Conservation (phyloP, 2,329 filamentous ascomycete genomes). For the Aureobasidium sp. region DNA sequence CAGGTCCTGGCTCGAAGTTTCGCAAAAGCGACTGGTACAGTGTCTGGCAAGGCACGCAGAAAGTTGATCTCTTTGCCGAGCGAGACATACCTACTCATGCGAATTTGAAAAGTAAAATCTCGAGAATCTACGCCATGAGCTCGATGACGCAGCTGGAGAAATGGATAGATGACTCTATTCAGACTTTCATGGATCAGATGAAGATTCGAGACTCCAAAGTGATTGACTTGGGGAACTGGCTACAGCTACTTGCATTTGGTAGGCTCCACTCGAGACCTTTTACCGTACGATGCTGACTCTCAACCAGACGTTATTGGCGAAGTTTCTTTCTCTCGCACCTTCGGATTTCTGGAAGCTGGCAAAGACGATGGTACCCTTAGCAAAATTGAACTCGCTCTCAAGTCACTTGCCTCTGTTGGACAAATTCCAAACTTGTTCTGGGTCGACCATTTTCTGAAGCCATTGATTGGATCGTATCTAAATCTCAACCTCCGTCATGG, state of each 20-base stretch:
- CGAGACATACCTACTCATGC: constrained; percentile 31
- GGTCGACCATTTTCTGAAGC: constrained; percentile 30
- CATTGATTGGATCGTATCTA: constrained; percentile 32
- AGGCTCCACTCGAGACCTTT: no score
- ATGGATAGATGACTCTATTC: constrained; percentile 33
- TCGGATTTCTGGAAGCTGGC: constrained; percentile 31
- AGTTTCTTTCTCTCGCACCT: constrained; percentile 32
- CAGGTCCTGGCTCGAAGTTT: constrained; percentile 35
- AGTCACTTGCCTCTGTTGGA: constrained; percentile 32
- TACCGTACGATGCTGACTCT: no score
- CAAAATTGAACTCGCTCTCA: constrained; percentile 28
- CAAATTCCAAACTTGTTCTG: constrained; percentile 29
- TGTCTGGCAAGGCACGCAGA: constrained; percentile 33
- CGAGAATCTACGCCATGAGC: constrained; percentile 31
- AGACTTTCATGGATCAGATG: constrained; percentile 30
- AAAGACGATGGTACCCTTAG: constrained; percentile 30
- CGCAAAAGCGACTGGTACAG: constrained; percentile 37
- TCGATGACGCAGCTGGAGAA: constrained; percentile 33
- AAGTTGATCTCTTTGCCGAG: constrained; percentile 35
- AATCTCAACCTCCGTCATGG: constrained; percentile 29
- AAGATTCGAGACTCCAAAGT: constrained; percentile 20
- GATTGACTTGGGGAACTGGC: constrained; percentile 33
- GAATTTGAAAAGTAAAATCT: constrained; percentile 29
- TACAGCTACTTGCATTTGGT: constrained; percentile 39
- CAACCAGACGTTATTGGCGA: constrained; percentile 35